Evolutionary conservation across 2,329 filamentous ascomycete species (phyloP).

Genomic region (Xylariaceae sp.): DNA sequence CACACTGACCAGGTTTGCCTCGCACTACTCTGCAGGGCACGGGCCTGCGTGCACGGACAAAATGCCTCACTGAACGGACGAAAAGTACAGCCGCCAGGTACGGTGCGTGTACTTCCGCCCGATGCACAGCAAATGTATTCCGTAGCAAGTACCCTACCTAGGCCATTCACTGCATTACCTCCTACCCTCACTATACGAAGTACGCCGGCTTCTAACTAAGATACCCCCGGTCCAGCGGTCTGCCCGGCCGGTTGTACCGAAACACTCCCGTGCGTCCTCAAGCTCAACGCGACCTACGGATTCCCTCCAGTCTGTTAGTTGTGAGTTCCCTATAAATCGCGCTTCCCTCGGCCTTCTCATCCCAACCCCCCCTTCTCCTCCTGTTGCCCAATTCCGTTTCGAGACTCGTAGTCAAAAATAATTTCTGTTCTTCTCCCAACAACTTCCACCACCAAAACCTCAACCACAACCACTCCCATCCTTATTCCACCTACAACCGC

Average conservation of each 20-base stretch:
- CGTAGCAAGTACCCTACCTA: not conserved
- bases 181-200: not conserved
- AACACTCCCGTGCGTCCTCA: conserved; percentile 2
- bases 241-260: conserved; percentile 7
- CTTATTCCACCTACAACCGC: not conserved
- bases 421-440: not conserved
- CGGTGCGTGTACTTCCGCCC: not conserved
- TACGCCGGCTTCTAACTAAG: not conserved
- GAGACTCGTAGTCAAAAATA: not conserved
- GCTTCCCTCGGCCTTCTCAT: conserved; percentile 8
- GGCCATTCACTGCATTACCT: not conserved
- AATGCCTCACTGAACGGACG: conserved; percentile 15
- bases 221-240: conserved; percentile 11
- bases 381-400: not conserved
- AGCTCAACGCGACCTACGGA: conserved; percentile 1
- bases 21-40: not conserved
- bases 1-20: not conserved
- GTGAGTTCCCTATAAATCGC: conserved; percentile 15
- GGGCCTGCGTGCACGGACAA: conserved; percentile 12
- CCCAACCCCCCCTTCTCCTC: not conserved
- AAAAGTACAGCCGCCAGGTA: not conserved
- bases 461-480: not conserved
- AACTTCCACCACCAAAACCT: not conserved
- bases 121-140: not conserved
- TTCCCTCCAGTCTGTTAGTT: not conserved